Conservation (phyloP, 2,329 filamentous ascomycete species). For the Tolypocladium nubicola region DNA sequence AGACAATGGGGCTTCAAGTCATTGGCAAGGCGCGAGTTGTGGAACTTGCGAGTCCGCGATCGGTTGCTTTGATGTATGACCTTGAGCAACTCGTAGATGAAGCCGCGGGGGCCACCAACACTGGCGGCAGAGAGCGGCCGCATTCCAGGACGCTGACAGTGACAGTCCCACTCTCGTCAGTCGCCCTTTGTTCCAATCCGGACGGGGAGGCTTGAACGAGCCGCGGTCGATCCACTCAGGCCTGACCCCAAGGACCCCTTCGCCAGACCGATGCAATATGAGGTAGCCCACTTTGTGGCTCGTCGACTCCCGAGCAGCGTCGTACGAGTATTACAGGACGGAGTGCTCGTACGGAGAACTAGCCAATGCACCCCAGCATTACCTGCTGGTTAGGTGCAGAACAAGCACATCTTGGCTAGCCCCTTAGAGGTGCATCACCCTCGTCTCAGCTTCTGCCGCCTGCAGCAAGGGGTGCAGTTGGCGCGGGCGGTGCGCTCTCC, state of each 20-base stretch:
- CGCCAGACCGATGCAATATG: background rate
- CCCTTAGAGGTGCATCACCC: background rate
- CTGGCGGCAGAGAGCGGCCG: background rate
- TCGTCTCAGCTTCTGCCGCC: background rate
- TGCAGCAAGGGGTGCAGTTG: background rate
- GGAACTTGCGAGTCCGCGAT: background rate
- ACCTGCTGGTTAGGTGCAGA: background rate
- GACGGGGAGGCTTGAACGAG: background rate
- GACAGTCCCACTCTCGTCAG: background rate
- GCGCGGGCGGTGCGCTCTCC: background rate
- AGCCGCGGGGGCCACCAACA: background rate
- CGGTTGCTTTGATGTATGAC: background rate
- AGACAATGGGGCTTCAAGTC: background rate
- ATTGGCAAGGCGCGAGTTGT: background rate
- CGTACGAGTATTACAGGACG: background rate
- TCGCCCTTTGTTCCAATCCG: background rate
- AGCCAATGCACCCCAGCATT: background rate
- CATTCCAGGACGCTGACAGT: background rate
- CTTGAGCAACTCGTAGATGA: background rate
- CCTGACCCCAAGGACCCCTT: background rate
- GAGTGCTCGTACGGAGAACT: background rate
- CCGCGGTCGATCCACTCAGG: background rate
- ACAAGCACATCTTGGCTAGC: background rate
- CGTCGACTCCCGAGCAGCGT: background rate
- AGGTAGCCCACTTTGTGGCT: background rate